Base-by-base conservation (phyloP, 192 early-diverging fungal genomes). In the Backusella macrospora region DNA sequence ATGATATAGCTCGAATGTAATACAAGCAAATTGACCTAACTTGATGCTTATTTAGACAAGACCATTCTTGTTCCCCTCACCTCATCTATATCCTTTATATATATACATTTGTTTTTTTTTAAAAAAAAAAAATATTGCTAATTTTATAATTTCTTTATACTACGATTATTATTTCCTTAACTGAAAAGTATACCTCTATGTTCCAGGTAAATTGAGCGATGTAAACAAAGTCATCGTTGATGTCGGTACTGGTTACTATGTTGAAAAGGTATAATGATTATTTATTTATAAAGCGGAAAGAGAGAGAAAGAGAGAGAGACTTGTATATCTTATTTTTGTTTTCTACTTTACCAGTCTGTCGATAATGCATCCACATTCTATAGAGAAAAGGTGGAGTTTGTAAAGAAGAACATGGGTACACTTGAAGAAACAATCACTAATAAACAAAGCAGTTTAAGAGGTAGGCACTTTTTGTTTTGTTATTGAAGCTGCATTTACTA, bases 191-290 rank as follows among this genome's bases (percentile, higher is more conserved):
- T 80, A 87, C 80, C 88, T 96, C n/a, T 99, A 99, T 79, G 93
- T 99, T 14, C 93, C 95, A 63, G 97, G 95, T 68, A 91, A 93
- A 76, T 84, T 99, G 29, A 82, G 86, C 34, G 85, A 95, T 74
- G 84, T 90, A 14, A 87, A 94, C 62, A 94, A 89, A 55, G 94
- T 99, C 12, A 91, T 97, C 73, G 93, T 99, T 2, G 97, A 99
- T 80, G 90, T 97, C 52, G 97, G 97, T 62, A 97, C 97, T 16
- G 97, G 97, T 39, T 99, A 99, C 80, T 96, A 92, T 75, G 90
- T 96, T 26, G 94, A 96, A 79, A 97, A 99, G 88, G 94, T 93
- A 80, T 18, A 14, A 81, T 0, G 13, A 15, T 67, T 16, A 18
- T 14, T 34, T 34, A 34, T 34, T 34, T 34, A 34, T 34, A 34